Evolutionary conservation across 2,329 filamentous ascomycete species (phyloP).

Genomic region (Pezicula radicicola): DNA sequence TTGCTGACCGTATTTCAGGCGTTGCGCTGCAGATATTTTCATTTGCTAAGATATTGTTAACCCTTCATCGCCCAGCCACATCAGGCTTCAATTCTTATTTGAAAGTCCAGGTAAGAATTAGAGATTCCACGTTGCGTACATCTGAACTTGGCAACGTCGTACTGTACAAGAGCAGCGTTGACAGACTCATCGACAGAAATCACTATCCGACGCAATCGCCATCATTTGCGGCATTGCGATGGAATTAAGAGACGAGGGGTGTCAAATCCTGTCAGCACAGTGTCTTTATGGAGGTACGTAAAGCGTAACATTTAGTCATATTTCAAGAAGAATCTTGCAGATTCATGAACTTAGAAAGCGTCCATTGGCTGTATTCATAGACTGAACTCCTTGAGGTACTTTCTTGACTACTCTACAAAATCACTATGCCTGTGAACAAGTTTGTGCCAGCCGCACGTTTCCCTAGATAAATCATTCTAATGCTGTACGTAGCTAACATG

Average conservation of each 20-base stretch:
- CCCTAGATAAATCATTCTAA: background rate
- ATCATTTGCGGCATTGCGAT: conserved; percentile 48
- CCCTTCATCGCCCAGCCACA: background rate
- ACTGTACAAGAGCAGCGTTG: background rate
- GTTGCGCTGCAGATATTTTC: conserved; percentile 28
- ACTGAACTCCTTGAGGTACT: too few relatives aligned
- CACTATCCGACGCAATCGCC: conserved; percentile 32
- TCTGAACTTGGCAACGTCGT: background rate
- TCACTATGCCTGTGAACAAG: conserved; percentile 9
- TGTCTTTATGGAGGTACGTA: conserved; percentile 34
- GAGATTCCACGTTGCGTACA: background rate
- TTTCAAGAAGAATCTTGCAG: too few relatives aligned
- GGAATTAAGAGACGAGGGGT: conserved; percentile 36
- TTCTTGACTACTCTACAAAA: too few relatives aligned
- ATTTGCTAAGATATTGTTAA: background rate
- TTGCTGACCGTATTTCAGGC: conserved; percentile 18
- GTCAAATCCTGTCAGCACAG: conserved; percentile 40
- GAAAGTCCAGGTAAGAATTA: background rate
- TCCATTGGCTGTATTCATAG: too few relatives aligned
- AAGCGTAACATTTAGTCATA: conserved; percentile 2
- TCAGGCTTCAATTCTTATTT: background rate
- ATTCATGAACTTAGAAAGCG: too few relatives aligned
- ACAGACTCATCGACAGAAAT: too few relatives aligned
- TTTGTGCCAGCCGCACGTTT: conserved; percentile 18
- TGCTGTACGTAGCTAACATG: conserved; percentile 30